Conservation (phyloP, 2,329 filamentous ascomycete species). For the Leptodontidium sp. region DNA sequence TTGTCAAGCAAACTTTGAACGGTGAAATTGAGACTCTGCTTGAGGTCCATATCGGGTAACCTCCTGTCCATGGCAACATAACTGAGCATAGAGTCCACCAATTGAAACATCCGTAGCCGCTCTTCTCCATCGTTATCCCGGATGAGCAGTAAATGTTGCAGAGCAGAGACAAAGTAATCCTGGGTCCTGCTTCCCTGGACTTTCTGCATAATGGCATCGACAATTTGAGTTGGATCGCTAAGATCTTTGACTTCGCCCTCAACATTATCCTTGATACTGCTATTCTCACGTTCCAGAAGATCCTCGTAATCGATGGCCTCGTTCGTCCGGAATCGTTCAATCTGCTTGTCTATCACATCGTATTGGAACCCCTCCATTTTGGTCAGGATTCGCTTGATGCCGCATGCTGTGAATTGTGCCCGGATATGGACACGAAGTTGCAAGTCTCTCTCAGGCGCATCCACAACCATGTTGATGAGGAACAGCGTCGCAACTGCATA, state of each 20-base stretch:
- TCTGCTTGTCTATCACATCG: slow-evolving; percentile 97
- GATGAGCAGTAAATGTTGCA: slow-evolving; percentile 94
- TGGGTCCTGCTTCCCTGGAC: slow-evolving; percentile 85
- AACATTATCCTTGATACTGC: slow-evolving; percentile 82
- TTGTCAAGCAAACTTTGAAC: slow-evolving; percentile 96
- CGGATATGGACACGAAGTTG: slow-evolving; percentile 93
- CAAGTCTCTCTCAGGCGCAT: slow-evolving; percentile 87
- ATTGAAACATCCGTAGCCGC: slow-evolving; percentile 92
- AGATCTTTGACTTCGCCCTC: slow-evolving; percentile 81
- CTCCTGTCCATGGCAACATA: slow-evolving; percentile 98
- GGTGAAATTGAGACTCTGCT: slow-evolving; percentile 96
- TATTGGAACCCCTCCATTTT: slow-evolving; percentile 99
- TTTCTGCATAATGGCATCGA: slow-evolving; percentile 88
- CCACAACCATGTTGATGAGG: slow-evolving; percentile 95
- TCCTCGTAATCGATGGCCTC: slow-evolving; percentile 99
- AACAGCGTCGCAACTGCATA: slow-evolving; percentile 96
- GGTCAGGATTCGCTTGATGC: slow-evolving; percentile 89
- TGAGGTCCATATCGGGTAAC: slow-evolving; percentile 95
- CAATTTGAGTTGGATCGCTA: slow-evolving; percentile 91
- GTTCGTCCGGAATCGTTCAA: slow-evolving; percentile 90
- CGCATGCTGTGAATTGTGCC: slow-evolving; percentile 94
- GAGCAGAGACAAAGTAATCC: slow-evolving; percentile 94
- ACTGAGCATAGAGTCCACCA: slow-evolving; percentile 98
- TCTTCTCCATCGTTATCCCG: slow-evolving; percentile 93
- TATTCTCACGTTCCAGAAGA: slow-evolving; percentile 89